Evolutionary conservation across 2,329 filamentous ascomycete genomes (phyloP), one percentile per base, ranked within the genome.

Genomic region (Claviceps pazoutovae): DNA sequence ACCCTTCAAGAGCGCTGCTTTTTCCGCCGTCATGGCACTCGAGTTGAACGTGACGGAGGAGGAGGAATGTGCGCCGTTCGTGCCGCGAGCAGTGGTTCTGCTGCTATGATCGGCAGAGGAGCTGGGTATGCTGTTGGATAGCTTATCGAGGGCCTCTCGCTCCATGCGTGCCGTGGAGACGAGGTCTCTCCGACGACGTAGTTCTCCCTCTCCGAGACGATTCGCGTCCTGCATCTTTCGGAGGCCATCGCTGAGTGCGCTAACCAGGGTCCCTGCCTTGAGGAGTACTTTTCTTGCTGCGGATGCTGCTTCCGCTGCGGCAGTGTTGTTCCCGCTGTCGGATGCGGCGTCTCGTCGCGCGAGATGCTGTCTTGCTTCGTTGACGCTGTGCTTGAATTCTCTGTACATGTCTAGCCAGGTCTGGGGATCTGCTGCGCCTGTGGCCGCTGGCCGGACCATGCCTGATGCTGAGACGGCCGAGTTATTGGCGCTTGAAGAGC

Each of bases 401-500:
- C 79, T 70, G 61, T 89, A 82, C 51, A 87, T 73, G 61, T 91
- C 86, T 26, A 91, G 68, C 87, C 88, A 93, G 1, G 83, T 81
- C 3, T 76, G 76, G 1, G 82, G 81, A 61, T 84, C 81, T 14
- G 72, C 71, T 2, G 76, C 73, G 21, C 65, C 66, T 13, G 61
- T 60, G 5, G 64, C 61, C 21, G 68, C 64, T 42, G 64, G 73
- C 43, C 66, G 65, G 26, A 70, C 64, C 56, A 70, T 67, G 2
- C 70, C 71, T 2, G 68, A 66, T 0, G 76, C 71, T 48, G 73
- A 74, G 2, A 71, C 66, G 4, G 72, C 68, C 42, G 74, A 75
- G 56, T 71, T 76, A 41, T 67, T 64, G 3, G 71, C 68, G 62
- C 74, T 76, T 5, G 64, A 50, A 4, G 49, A 69, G 55, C 68